Evolutionary conservation across 163 green algal genomes (phyloP).

Genomic region (Coccomyxa subellipsoidea): DNA sequence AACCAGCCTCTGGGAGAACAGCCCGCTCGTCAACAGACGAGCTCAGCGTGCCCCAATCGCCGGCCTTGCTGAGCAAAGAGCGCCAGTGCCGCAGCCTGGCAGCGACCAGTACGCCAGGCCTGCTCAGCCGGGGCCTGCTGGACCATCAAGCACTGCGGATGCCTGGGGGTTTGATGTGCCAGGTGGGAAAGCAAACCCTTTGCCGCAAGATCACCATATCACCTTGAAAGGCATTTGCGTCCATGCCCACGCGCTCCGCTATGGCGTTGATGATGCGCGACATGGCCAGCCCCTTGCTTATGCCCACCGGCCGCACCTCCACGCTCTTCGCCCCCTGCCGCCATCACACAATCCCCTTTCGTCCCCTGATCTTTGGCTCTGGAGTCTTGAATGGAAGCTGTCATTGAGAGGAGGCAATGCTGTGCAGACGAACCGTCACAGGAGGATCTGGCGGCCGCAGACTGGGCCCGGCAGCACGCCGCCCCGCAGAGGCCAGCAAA

Average conservation of each 20-base stretch:
- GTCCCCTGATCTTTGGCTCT: too few relatives aligned
- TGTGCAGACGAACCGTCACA: background rate
- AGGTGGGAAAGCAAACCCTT: too few relatives aligned
- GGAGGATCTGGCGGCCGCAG: background rate
- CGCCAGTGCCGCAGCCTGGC: too few relatives aligned
- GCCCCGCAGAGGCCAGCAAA: background rate
- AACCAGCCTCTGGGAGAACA: background rate
- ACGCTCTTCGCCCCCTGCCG: conserved; percentile 74
- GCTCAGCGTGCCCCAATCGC: background rate
- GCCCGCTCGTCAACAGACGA: background rate
- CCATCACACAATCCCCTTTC: too few relatives aligned
- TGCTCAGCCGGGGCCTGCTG: background rate
- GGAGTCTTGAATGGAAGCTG: too few relatives aligned
- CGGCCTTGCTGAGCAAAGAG: background rate
- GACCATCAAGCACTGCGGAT: background rate
- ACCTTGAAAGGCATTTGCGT: too few relatives aligned
- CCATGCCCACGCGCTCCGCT: conserved; percentile 27
- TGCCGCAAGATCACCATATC: too few relatives aligned
- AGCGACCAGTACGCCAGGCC: background rate
- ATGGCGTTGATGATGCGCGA: conserved; percentile 74
- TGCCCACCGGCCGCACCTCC: conserved; percentile 87
- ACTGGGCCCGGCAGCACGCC: background rate
- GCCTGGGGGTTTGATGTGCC: background rate
- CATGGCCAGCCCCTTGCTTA: conserved; percentile 92
- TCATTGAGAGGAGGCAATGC: too few relatives aligned